Base-by-base conservation (phyloP, 1,284 basidiomycete species). In the Ganoderma boninense region DNA sequence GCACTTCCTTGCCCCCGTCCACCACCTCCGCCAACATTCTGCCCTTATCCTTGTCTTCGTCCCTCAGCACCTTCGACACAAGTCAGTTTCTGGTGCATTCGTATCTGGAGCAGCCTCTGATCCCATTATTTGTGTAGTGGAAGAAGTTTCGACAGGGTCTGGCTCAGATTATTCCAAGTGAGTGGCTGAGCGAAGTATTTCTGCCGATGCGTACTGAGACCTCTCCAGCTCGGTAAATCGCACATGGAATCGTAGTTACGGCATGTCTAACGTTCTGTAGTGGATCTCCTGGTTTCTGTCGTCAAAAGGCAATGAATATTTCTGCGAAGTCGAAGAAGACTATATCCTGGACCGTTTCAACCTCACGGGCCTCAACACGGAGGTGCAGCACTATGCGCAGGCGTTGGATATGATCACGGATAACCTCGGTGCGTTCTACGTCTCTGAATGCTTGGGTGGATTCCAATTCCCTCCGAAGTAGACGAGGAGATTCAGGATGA, bases 241-340 rank as follows among this genome's bases (percentile, higher is more conserved):
- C 26, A 43, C 56, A 62, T 44, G n/a, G 40, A 57, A 42, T 14
- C 11, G 13, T 16, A 14, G 32, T 1, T 4, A 5, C 6, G 14
- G 2, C 38, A n/a, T 52, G 16, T 44, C 52, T 74, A 26, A 74
- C 35, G 20, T 35, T 5, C 62, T 38, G 43, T 76, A 93, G 92
- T 99, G 97, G 97, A 97, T 98, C 77, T 96, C 96, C 7, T 99
- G 97, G 97, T 99, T 99, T 82, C 87, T 99, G 38, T 96, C 96
- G 8, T 97, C 96, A n/a, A 97, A 95, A 80, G 94, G 94, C 65
- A 95, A 95, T 83, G 97, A 99, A 84, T 99, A 99, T 86, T 99
- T 99, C 81, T 98, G 97, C 83, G 97, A 99, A 85, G 96, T 99
- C 74, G 98, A 99, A 80, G 97, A 99, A 79, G 97, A 99, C 83